A percentile compares a stretch with the other conserved stretches of the same genome.
These are phyloP conservation scores for Cystoderma amianthinum DNA, from an alignment of 768 basidiomycete species.

Conservation along the genomic window DNA sequence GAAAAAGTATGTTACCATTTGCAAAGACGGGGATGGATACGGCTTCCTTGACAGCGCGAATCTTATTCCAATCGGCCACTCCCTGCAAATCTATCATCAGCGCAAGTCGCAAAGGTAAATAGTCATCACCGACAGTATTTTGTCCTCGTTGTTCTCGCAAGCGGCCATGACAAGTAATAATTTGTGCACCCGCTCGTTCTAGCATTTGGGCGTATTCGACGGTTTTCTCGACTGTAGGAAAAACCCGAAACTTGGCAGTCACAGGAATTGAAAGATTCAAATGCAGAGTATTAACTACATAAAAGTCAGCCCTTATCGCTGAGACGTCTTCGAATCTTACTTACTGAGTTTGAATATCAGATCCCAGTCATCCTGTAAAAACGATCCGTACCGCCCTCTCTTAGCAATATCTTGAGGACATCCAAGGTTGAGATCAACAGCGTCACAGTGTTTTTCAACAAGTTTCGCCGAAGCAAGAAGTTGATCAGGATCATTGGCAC, in stretches of 20 bases:
- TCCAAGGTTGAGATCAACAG: constrained; percentile 89
- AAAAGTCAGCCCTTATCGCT: background rate
- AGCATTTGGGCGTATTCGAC: constrained; percentile 96
- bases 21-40: constrained; percentile 93
- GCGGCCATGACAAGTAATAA: constrained; percentile 90
- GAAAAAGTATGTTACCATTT: constrained; percentile 91
- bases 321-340: constrained; percentile 12
- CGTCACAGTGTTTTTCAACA: constrained; percentile 80
- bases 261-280: constrained; percentile 83
- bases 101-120: constrained; percentile 1
- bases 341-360: constrained; percentile 73
- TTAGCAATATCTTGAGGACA: constrained; percentile 95
- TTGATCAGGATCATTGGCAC: constrained; percentile 79
- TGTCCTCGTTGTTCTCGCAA: constrained; percentile 89
- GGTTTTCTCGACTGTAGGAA: constrained; percentile 78
- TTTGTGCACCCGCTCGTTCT: constrained; percentile 90
- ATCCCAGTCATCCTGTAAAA: constrained; percentile 94
- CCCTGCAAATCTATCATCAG: constrained; percentile 38
- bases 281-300: constrained; percentile 79
- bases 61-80: constrained; percentile 84
- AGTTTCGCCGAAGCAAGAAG: constrained; percentile 72
- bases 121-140: constrained; percentile 37
- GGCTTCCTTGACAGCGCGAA: constrained; percentile 84
- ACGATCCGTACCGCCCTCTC: constrained; percentile 82
- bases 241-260: constrained; percentile 94